These are phyloP conservation scores for Paecilomyces dactylethromorphus DNA, from an alignment of 2,329 filamentous ascomycete species.

Conservation along the genomic window DNA sequence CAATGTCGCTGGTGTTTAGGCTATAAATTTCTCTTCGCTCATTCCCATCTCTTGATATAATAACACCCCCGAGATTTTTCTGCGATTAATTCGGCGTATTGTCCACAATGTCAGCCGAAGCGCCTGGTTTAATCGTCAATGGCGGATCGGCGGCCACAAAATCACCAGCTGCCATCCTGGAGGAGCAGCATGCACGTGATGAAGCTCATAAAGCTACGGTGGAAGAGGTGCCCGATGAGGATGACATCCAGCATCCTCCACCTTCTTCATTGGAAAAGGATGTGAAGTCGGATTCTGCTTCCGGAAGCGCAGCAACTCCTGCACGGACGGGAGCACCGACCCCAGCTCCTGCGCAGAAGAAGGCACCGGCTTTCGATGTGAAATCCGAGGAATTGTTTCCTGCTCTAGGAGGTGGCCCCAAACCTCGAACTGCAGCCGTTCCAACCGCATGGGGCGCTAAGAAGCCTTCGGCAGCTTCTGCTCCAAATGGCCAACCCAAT, in stretches of 20 bases:
- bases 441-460: conserved; percentile 73
- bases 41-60: conserved; percentile 3
- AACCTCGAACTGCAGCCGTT: conserved; percentile 55
- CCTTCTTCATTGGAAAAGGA: conserved; percentile 36
- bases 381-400: conserved; percentile 90
- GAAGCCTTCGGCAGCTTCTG: conserved; percentile 34
- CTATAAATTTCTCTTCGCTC: conserved; percentile 2
- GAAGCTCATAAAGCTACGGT: conserved; percentile 60
- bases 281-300: conserved; percentile 7
- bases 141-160: conserved; percentile 23
- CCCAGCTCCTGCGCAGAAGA: conserved; percentile 30
- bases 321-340: conserved; percentile 17
- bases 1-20: not conserved
- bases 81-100: not conserved
- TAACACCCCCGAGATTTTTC: not conserved
- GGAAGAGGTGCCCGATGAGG: conserved; percentile 77
- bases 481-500: conserved; percentile 46
- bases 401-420: conserved; percentile 68
- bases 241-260: conserved; percentile 56
- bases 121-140: conserved; percentile 22
- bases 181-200: conserved; percentile 47
- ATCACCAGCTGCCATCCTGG: conserved; percentile 48
- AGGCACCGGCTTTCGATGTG: conserved; percentile 60
- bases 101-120: conserved; percentile 27
- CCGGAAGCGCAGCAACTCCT: not conserved